Evolutionary conservation across 2,329 filamentous ascomycete species (phyloP), one percentile per base, ranked within the genome.

Genomic region (Fusarium humuli): DNA sequence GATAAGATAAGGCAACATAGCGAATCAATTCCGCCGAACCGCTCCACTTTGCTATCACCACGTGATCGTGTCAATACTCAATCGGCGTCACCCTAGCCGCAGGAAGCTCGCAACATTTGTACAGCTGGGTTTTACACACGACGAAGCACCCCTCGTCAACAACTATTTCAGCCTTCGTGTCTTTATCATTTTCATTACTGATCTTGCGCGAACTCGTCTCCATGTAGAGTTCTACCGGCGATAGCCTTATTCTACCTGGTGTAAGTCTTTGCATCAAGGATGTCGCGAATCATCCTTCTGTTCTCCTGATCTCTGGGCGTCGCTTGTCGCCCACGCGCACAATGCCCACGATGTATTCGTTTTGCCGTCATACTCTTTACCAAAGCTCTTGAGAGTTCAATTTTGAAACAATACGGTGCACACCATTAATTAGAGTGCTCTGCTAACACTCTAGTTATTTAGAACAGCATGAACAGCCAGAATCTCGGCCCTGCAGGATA

Each of bases 381-480:
- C 44, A 13, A 32, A 29, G 11, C 29, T 44, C 40, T 11, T 9
- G 10, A 6, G 23, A 22, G 27, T 22, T 44, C 37, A 14, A 27
- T 20, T 25, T 13, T 47, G 20, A 46, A n/a, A 41, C 23, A 25
- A 20, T 23, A 55, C 7, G 16, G 46, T 56, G 46, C 45, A 54
- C 16, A 25, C 3, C 23, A 62, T 61, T 52, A 18, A 59, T 29
- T 29, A 30, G 48, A 69, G 49, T 27, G 42, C 44, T 34, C 37
- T 55, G 50, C 72, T 75, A 47, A 75, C 47, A 23, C 45, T 50
- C 41, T 32, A 13, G 53, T 47, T 45, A 37, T 60, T 54, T 48
- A 76, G 74, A 76, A 70, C 71, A 76, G 69, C 68, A 86, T 86
- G 84, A 86, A 85, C 73, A 83, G 77, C 77, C 82, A 83, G 69